Percentiles rank a stretch among this genome's conserved stretches.
Conservation (phyloP, 2,329 filamentous ascomycete species). For the Epicoccum nigrum region DNA sequence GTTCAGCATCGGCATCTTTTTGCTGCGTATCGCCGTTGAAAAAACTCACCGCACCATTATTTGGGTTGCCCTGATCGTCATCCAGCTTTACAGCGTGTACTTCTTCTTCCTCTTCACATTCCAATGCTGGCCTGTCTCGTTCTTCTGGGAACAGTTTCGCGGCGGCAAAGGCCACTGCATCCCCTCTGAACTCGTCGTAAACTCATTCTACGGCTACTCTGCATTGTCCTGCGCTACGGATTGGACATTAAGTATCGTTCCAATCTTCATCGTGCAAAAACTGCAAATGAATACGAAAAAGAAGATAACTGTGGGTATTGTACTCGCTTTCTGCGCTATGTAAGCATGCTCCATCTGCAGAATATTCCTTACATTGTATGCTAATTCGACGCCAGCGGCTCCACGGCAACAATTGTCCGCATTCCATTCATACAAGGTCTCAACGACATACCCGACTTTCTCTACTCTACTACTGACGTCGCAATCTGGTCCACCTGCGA, state of each 20-base stretch:
- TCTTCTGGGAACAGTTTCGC: slow-evolving; percentile 23
- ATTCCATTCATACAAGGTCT: slow-evolving; percentile 21
- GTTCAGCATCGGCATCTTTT: slow-evolving; percentile 22
- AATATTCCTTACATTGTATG: not conserved
- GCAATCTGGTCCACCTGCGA: slow-evolving; percentile 27
- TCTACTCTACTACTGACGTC: slow-evolving; percentile 23
- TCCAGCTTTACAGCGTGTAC: slow-evolving; percentile 19
- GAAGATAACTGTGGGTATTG: slow-evolving; percentile 19
- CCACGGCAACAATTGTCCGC: slow-evolving; percentile 22
- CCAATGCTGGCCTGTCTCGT: slow-evolving; percentile 22
- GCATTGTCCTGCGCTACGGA: slow-evolving; percentile 17
- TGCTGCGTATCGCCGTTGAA: slow-evolving; percentile 22
- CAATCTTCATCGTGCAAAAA: slow-evolving; percentile 22
- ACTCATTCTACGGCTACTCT: slow-evolving; percentile 21
- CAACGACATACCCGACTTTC: slow-evolving; percentile 20
- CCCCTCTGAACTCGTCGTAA: slow-evolving; percentile 11
- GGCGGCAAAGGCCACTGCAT: slow-evolving; percentile 21
- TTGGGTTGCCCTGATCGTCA: slow-evolving; percentile 16
- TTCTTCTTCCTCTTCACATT: slow-evolving; percentile 25
- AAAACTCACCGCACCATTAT: slow-evolving; percentile 18
- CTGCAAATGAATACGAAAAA: slow-evolving; percentile 20
- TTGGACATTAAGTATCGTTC: slow-evolving; percentile 23
- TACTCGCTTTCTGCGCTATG: slow-evolving; percentile 24
- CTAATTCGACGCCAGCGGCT: slow-evolving; percentile 16
- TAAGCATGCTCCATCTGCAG: slow-evolving; percentile 4